These are phyloP conservation scores for Syzygium oleosum DNA, from an alignment of 345 rosid species.

Conservation along the genomic window DNA sequence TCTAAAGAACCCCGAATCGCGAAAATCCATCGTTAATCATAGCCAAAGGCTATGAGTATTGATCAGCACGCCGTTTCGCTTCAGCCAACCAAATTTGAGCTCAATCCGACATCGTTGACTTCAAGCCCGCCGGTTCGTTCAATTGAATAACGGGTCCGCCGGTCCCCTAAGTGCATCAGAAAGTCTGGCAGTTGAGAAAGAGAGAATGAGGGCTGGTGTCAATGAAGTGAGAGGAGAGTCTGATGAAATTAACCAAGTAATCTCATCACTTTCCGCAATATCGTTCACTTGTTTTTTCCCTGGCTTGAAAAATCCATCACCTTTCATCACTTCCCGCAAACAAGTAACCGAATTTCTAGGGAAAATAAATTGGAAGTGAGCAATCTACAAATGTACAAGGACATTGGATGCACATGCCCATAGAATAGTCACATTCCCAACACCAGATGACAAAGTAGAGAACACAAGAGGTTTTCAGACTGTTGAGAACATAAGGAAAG, in stretches of 20 bases:
- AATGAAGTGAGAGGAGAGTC: conserved; percentile 19
- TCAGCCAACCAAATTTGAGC: too few relatives aligned
- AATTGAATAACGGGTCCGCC: too few relatives aligned
- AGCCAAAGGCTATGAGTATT: too few relatives aligned
- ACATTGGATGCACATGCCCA: not conserved
- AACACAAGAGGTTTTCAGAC: not conserved
- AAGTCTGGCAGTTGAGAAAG: conserved; percentile 70
- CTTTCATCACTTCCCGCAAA: not conserved
- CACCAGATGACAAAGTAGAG: not conserved
- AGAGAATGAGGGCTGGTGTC: conserved; percentile 31
- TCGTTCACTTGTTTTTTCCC: not conserved
- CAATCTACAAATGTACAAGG: not conserved
- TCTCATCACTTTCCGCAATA: not conserved
- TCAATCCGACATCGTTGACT: too few relatives aligned
- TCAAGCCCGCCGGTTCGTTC: too few relatives aligned
- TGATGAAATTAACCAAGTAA: conserved; percentile 25
- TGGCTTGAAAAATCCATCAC: not conserved
- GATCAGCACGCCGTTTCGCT: too few relatives aligned
- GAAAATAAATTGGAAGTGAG: not conserved
- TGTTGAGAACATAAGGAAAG: not conserved
- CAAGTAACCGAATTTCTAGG: not conserved
- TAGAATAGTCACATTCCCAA: not conserved
- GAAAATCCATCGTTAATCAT: too few relatives aligned
- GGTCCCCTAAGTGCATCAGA: too few relatives aligned
- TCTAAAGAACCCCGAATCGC: too few relatives aligned